A percentile compares a stretch with the other conserved stretches of the same genome.
Evolutionary conservation across 139 green algal genomes (phyloP).

Genomic region (Axilococcus clingmanii): DNA sequence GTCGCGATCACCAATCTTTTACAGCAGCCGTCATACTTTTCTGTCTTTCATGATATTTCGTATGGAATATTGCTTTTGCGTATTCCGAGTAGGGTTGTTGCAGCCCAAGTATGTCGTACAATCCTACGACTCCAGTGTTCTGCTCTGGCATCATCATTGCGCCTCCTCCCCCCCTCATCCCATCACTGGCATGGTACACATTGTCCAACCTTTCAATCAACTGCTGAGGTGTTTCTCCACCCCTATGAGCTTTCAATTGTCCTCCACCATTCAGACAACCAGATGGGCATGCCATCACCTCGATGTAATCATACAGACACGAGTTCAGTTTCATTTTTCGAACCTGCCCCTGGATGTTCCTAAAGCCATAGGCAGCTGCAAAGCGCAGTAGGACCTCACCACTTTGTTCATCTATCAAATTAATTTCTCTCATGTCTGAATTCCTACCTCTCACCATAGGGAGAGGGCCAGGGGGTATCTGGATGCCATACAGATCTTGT

Average conservation of each 20-base stretch:
- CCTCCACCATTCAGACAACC: conserved; percentile 91
- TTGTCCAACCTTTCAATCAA: conserved; percentile 44
- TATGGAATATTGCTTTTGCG: background rate
- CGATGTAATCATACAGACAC: conserved; percentile 87
- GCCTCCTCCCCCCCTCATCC: background rate
- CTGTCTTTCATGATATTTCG: background rate
- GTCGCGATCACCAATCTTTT: background rate
- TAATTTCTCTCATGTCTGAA: conserved; percentile 34
- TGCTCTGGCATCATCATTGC: no score
- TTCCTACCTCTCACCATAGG: conserved; percentile 31
- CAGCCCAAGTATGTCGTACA: background rate
- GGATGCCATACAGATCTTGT: conserved; percentile 48
- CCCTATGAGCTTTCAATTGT: conserved; percentile 54
- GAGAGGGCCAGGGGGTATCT: conserved; percentile 52
- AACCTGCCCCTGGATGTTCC: conserved; percentile 95
- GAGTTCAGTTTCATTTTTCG: conserved; percentile 66
- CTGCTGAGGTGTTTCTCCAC: conserved; percentile 35
- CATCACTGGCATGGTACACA: conserved; percentile 35
- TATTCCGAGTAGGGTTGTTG: background rate
- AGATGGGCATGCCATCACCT: conserved; percentile 95
- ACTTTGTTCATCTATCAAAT: conserved; percentile 21
- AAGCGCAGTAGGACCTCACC: conserved; percentile 59
- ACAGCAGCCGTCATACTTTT: background rate
- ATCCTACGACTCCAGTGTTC: background rate
- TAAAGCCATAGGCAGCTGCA: conserved; percentile 79